These are phyloP conservation scores for Picea glauca DNA, from an alignment of 75 land plant species.

Conservation along the genomic window DNA sequence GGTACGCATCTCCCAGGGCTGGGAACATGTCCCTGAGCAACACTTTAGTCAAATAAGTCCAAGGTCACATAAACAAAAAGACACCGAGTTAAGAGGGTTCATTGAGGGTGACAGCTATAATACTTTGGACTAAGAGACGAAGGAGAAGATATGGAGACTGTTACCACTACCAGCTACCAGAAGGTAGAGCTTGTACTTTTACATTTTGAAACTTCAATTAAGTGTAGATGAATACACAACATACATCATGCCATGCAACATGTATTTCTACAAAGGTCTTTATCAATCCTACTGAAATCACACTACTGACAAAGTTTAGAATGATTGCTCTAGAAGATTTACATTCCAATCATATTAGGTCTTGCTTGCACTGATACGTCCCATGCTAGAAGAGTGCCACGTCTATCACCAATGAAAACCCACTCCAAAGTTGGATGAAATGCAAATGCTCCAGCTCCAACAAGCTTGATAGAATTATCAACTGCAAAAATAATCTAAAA, in stretches of 20 bases:
- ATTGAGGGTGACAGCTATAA: too few relatives aligned
- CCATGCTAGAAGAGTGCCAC: constrained; percentile 97
- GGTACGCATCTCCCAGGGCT: too few relatives aligned
- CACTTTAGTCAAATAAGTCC: too few relatives aligned
- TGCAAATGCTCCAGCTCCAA: constrained; percentile 96
- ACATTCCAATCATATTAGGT: constrained; percentile 99
- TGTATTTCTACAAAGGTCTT: neutral
- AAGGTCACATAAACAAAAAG: too few relatives aligned
- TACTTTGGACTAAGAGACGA: too few relatives aligned
- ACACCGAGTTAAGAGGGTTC: too few relatives aligned
- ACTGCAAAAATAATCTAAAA: constrained; percentile 44
- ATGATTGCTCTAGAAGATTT: constrained; percentile 20
- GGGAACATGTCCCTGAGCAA: too few relatives aligned
- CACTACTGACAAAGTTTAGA: constrained; percentile 3
- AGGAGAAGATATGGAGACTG: too few relatives aligned
- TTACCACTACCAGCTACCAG: too few relatives aligned
- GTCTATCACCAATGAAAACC: constrained; percentile 95
- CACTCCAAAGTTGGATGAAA: constrained; percentile 96
- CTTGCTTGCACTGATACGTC: constrained; percentile 88
- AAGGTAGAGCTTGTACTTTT: neutral
- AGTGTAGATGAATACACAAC: neutral
- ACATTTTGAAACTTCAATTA: neutral
- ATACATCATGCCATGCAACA: neutral
- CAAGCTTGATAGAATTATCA: constrained; percentile 89
- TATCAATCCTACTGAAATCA: neutral